These are phyloP conservation scores for Melampsora americana DNA, from an alignment of 1,284 basidiomycete species.

Conservation along the genomic window DNA sequence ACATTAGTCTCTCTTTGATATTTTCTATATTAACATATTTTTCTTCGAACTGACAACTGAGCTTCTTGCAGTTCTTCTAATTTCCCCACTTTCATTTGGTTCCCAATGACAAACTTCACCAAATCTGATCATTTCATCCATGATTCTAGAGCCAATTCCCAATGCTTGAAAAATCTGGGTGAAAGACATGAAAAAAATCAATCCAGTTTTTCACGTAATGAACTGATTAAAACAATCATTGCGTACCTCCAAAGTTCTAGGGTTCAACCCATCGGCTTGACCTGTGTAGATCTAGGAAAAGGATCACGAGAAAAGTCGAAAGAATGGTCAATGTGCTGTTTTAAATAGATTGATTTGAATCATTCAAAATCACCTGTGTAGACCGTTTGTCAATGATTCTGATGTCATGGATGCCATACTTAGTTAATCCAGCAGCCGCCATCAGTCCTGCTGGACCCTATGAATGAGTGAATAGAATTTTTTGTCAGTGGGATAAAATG, in stretches of 20 bases:
- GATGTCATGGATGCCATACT: neutral
- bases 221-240: no score
- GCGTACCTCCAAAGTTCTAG: neutral
- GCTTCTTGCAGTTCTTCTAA: slow-evolving; percentile 32
- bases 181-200: no score
- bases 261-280: neutral
- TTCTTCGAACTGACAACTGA: slow-evolving; percentile 15
- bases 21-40: neutral
- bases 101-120: slow-evolving; percentile 42
- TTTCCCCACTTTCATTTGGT: slow-evolving; percentile 18
- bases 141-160: slow-evolving; percentile 28
- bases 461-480: neutral
- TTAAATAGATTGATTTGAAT: neutral
- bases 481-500: neutral
- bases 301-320: neutral
- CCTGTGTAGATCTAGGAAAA: neutral
- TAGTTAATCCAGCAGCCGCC: neutral
- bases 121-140: slow-evolving; percentile 15
- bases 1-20: neutral
- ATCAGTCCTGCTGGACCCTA: slow-evolving; percentile 5
- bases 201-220: no score
- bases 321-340: neutral
- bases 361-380: neutral
- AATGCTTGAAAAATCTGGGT: slow-evolving; percentile 32
- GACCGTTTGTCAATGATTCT: slow-evolving; percentile 1